A percentile compares a stretch with the other conserved stretches of the same genome.
Conservation (phyloP, 441 rosid species). For the Populus trichocarpa region DNA sequence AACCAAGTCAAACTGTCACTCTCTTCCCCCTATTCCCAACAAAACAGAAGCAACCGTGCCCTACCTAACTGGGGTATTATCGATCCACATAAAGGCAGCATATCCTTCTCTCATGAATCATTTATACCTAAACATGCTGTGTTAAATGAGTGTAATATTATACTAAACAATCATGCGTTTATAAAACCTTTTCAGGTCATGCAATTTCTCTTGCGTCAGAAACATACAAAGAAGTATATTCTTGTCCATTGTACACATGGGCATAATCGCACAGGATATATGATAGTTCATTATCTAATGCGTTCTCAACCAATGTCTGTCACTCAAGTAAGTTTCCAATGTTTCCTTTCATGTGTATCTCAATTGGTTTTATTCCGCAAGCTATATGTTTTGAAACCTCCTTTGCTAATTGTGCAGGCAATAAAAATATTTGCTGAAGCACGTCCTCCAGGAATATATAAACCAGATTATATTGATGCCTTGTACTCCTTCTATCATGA, state of each 20-base stretch:
- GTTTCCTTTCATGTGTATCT: not conserved
- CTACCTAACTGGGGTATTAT: not conserved
- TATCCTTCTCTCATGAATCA: not conserved
- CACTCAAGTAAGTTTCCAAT: not conserved
- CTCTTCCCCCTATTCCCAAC: not conserved
- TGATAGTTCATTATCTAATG: constrained; percentile 76
- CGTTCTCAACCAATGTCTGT: not conserved
- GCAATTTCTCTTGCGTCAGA: constrained; percentile 6
- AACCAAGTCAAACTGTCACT: not conserved
- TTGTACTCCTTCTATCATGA: constrained; percentile 89
- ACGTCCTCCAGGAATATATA: constrained; percentile 99
- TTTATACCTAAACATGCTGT: not conserved
- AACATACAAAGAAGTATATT: constrained; percentile 53
- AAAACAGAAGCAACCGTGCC: not conserved
- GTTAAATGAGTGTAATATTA: not conserved
- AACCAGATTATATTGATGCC: constrained; percentile 85
- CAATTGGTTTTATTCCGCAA: constrained; percentile 6
- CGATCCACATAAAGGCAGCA: not conserved
- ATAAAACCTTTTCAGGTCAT: constrained; percentile 4
- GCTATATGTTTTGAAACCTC: constrained; percentile 6
- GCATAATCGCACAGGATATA: constrained; percentile 92
- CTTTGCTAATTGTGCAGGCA: constrained; percentile 55
- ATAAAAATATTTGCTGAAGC: constrained; percentile 75
- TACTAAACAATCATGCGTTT: not conserved
- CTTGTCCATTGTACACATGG: constrained; percentile 98